phyloP scores from a whole-genome alignment of 2,329 filamentous ascomycete species.

The Pseudogymnoascus sp. region DNA sequence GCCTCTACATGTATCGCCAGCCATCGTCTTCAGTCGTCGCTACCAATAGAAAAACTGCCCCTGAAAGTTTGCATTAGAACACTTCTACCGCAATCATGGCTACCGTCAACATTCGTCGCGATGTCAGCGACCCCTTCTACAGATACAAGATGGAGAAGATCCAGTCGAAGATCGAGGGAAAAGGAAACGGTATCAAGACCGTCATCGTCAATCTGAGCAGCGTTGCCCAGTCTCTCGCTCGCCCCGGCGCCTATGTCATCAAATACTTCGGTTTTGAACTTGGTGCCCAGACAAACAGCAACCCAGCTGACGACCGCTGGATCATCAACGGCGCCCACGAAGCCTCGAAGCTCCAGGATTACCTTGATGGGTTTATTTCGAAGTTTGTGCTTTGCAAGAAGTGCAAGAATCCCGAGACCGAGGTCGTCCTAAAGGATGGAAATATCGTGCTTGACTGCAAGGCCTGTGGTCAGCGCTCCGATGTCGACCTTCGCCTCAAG shows the following conservation, averaged over 20 bases:
- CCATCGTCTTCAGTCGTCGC: conserved; percentile 1
- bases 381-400: conserved; percentile 99
- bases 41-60: not conserved
- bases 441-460: conserved; percentile 95
- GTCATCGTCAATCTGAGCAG: conserved; percentile 96
- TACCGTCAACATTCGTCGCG: conserved; percentile 96
- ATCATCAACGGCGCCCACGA: conserved; percentile 99
- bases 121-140: conserved; percentile 98
- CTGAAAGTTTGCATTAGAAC: conserved; percentile 3
- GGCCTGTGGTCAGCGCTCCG: conserved; percentile 87
- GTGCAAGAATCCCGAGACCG: conserved; percentile 99
- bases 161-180: conserved; percentile 98
- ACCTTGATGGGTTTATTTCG: conserved; percentile 95
- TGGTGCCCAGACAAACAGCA: conserved; percentile 95
- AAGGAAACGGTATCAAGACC: conserved; percentile 99
- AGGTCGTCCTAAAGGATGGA: conserved; percentile 88
- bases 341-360: conserved; percentile 89
- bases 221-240: conserved; percentile 84
- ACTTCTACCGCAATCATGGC: conserved; percentile 63
- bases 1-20: conserved; percentile 6
- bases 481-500: conserved; percentile 90
- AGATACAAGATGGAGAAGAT: conserved; percentile 99
- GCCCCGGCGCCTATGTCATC: conserved; percentile 91
- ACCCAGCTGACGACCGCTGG: conserved; percentile 96
- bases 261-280: conserved; percentile 99